Evolutionary conservation across 2,329 filamentous ascomycete genomes (phyloP), one percentile per base, ranked within the genome.

Genomic region (Xylariaceae sp.): DNA sequence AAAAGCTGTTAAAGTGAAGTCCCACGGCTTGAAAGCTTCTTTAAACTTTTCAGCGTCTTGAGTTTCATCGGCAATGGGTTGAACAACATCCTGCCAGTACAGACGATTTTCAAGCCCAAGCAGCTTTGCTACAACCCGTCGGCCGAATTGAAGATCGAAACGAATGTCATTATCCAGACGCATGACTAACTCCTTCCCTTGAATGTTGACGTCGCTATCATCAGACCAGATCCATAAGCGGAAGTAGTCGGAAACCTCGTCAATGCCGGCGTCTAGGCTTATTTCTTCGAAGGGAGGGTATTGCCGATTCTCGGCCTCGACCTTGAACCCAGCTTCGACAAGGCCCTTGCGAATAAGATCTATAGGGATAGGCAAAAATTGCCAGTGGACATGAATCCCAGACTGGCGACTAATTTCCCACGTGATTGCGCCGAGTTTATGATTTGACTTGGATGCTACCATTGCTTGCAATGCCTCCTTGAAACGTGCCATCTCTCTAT

Each of bases 341-440:
- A 96, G 79, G 0, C 90, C 89, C 45, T 86, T 85, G 19, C 75
- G 77, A 48, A 96, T 82, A 44, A 91, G 77, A 9, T 89, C 81
- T 0, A 82, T 78, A 0, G 89, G 84, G 0, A 96, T 79, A 0
- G 95, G 91, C 26, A 98, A 77, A 64, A 96, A 89, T 74, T 99
- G 96, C 95, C 93, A 97, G 69, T 98, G 93, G 1, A 88, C 82
- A 71, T 99, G 95, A 53, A 98, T 87, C 52, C 95, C 91, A 49
- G 84, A 83, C 3, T 80, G 81, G 48, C 92, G 88, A 70, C 88
- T 93, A 66, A 99, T 93, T 75, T 98, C 95, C 86, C 91, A 99
- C 0, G 91, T 95, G 1, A 98, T 89, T 2, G 87, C 84, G 16
- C 93, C 95, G 1, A 97, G 84, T 61, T 82, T 82, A 60, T 82